phyloP scores from a whole-genome alignment of 352 stramenopile genomes.

The Pythium vanterpoolii region DNA sequence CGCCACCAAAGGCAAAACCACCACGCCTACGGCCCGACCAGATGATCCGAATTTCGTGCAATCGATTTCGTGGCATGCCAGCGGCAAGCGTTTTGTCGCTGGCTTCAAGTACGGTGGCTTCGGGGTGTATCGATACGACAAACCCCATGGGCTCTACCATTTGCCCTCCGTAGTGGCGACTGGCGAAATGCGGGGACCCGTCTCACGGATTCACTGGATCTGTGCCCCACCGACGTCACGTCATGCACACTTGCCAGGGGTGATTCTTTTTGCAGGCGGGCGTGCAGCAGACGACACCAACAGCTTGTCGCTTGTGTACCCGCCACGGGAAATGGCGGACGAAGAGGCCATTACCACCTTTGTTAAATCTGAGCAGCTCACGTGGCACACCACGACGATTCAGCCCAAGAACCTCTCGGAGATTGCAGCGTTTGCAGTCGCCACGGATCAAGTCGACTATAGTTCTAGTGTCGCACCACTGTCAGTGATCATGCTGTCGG shows the following conservation, averaged over 20 bases:
- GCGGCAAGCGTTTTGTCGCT: constrained; percentile 69
- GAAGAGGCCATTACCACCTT: constrained; percentile 56
- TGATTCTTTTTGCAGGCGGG: constrained; percentile 48
- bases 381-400: constrained; percentile 43
- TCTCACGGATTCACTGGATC: constrained; percentile 60
- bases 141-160: constrained; percentile 36
- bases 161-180: neutral
- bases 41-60: constrained; percentile 43
- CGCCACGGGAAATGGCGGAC: constrained; percentile 23
- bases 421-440: constrained; percentile 41
- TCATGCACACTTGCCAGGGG: constrained; percentile 43
- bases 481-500: constrained; percentile 58
- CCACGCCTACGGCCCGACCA: neutral
- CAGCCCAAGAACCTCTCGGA: constrained; percentile 47
- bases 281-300: constrained; percentile 23
- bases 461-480: constrained; percentile 49
- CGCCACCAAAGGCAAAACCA: constrained; percentile 8
- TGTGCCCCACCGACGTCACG: constrained; percentile 55
- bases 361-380: constrained; percentile 55
- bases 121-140: constrained; percentile 57
- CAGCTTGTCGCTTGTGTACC: constrained; percentile 43
- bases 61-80: constrained; percentile 71
- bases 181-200: constrained; percentile 7
- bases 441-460: constrained; percentile 55
- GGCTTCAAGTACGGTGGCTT: constrained; percentile 65